Percentiles rank a stretch among this genome's conserved stretches.
Evolutionary conservation across 148 eudicot species (phyloP).

Genomic region (Mesembryanthemum crystallinum): DNA sequence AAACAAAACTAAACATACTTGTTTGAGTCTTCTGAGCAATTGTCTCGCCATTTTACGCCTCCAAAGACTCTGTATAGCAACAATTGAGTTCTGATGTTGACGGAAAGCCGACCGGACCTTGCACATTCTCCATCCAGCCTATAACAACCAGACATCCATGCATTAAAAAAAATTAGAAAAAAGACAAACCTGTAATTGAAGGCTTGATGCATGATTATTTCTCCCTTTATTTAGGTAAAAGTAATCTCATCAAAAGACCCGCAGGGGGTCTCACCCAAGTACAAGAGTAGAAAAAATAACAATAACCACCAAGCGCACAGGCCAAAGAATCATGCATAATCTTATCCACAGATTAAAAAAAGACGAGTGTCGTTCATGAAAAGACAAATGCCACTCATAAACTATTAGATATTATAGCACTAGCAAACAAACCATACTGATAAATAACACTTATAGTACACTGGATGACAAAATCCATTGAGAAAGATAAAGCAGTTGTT

Average conservation of each 20-base stretch:
- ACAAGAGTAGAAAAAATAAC: too few species aligned
- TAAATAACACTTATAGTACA: too few species aligned
- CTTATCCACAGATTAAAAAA: too few species aligned
- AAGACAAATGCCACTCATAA: neutral
- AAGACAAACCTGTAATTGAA: neutral
- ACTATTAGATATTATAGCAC: neutral
- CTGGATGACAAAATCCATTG: too few species aligned
- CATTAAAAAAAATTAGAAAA: neutral
- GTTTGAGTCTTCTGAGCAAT: slow-evolving; percentile 67
- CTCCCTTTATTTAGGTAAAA: too few species aligned
- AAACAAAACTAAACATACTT: slow-evolving; percentile 44
- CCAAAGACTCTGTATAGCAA: slow-evolving; percentile 85
- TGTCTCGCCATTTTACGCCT: slow-evolving; percentile 76
- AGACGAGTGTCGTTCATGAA: too few species aligned
- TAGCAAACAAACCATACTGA: neutral
- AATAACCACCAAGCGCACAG: too few species aligned
- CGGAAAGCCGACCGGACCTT: slow-evolving; percentile 58
- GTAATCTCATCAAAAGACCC: neutral
- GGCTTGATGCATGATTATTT: too few species aligned
- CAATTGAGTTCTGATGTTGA: slow-evolving; percentile 59
- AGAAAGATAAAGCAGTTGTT: too few species aligned
- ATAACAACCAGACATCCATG: slow-evolving; percentile 9
- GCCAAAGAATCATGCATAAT: too few species aligned
- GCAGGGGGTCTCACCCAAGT: too few species aligned
- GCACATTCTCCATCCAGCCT: slow-evolving; percentile 87